Conservation (phyloP, 1,284 basidiomycete species). For the Fomitopsis pinicola region DNA sequence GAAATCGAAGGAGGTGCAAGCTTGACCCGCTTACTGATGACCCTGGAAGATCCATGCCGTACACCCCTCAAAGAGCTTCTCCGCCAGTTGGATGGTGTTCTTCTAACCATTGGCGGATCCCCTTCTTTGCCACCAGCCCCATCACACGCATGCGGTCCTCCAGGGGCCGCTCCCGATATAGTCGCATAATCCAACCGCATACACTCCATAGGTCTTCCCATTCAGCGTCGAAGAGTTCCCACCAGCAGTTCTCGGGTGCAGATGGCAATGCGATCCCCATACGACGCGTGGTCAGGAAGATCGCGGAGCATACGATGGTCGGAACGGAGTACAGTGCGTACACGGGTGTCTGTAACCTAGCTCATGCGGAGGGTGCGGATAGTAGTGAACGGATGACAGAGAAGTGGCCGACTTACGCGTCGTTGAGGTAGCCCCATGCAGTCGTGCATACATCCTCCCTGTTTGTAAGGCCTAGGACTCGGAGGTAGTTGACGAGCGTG, state of each 20-base stretch:
- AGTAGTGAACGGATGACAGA: not conserved
- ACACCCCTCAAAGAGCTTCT: not conserved
- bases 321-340: slow-evolving; percentile 87
- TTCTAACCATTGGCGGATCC: slow-evolving; percentile 73
- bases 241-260: slow-evolving; percentile 70
- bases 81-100: slow-evolving; percentile 20
- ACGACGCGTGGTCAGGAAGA: slow-evolving; percentile 71
- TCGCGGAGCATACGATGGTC: slow-evolving; percentile 83
- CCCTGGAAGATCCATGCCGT: not conserved
- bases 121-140: slow-evolving; percentile 63
- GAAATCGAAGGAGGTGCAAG: not conserved
- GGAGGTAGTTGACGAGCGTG: slow-evolving; percentile 92
- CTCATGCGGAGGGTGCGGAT: slow-evolving; percentile 3
- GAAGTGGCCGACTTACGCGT: slow-evolving; percentile 58
- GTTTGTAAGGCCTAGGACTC: slow-evolving; percentile 78
- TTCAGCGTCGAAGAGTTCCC: slow-evolving; percentile 82
- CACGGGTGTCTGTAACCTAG: slow-evolving; percentile 85
- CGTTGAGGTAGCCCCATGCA: slow-evolving; percentile 90
- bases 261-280: slow-evolving; percentile 71
- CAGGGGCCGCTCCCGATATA: slow-evolving; percentile 51
- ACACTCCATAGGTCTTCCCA: slow-evolving; percentile 84
- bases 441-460: slow-evolving; percentile 67
- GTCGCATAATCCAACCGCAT: slow-evolving; percentile 73
- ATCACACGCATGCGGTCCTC: slow-evolving; percentile 40
- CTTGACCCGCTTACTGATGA: not conserved